A percentile compares a stretch with the other conserved stretches of the same genome.
Evolutionary conservation across 2,329 filamentous ascomycete species (phyloP).

Genomic region (Harringtonia aguacate): DNA sequence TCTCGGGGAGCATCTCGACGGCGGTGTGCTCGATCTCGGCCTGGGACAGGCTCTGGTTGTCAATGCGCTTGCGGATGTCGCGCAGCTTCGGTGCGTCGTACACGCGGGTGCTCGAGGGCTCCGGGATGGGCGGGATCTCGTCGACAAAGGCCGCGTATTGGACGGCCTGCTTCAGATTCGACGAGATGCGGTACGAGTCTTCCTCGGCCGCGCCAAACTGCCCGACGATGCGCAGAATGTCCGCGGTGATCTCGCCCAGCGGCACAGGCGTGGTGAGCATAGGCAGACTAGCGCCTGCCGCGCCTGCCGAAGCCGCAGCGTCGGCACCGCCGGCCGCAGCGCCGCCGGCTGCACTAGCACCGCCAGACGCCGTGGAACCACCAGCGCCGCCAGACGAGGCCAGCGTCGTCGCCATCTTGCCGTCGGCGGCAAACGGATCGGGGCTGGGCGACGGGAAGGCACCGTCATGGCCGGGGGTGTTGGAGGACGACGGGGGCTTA

Average conservation of each 20-base stretch:
- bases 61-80: slow-evolving; percentile 94
- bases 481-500: slow-evolving; percentile 83
- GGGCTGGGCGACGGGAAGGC: slow-evolving; percentile 86
- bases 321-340: slow-evolving; percentile 14
- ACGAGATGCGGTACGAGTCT: slow-evolving; percentile 61
- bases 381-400: slow-evolving; percentile 11
- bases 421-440: slow-evolving; percentile 58
- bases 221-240: slow-evolving; percentile 76
- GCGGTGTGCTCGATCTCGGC: slow-evolving; percentile 89
- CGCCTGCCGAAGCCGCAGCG: slow-evolving; percentile 9
- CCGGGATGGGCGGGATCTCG: slow-evolving; percentile 81
- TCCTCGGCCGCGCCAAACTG: slow-evolving; percentile 81
- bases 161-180: slow-evolving; percentile 67
- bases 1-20: slow-evolving; percentile 88
- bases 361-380: slow-evolving; percentile 2
- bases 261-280: slow-evolving; percentile 57
- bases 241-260: slow-evolving; percentile 65
- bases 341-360: slow-evolving; percentile 14
- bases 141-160: slow-evolving; percentile 60
- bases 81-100: slow-evolving; percentile 91
- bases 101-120: slow-evolving; percentile 78
- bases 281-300: slow-evolving; percentile 23
- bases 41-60: slow-evolving; percentile 80
- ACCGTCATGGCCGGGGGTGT: slow-evolving; percentile 81
- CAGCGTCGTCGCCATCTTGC: slow-evolving; percentile 14